These are phyloP conservation scores for Curvularia eragrostidis DNA, from an alignment of 2,329 filamentous ascomycete genomes.

Conservation along the genomic window DNA sequence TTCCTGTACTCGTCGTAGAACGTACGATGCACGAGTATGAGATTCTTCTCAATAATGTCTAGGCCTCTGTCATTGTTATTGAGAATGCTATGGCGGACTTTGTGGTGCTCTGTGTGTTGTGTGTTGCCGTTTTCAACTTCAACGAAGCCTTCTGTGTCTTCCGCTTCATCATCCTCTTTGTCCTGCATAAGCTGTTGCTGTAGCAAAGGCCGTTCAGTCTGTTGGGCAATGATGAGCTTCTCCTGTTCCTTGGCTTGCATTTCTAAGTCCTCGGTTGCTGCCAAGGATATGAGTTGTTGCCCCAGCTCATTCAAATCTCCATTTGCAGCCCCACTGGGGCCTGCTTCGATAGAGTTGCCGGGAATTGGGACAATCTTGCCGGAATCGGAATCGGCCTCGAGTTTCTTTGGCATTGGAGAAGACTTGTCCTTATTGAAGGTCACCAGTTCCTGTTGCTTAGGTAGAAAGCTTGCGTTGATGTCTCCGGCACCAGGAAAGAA, in stretches of 20 bases:
- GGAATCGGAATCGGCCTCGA: constrained; percentile 23
- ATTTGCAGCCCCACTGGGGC: constrained; percentile 37
- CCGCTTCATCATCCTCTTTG: constrained; percentile 73
- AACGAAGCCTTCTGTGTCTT: constrained; percentile 55
- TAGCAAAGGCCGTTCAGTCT: constrained; percentile 86
- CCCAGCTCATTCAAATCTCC: constrained; percentile 68
- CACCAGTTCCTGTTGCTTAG: constrained; percentile 66
- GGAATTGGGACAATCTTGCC: constrained; percentile 26
- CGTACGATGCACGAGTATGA: constrained; percentile 74
- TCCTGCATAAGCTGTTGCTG: constrained; percentile 92
- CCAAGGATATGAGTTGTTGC: constrained; percentile 77
- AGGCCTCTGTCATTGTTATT: constrained; percentile 89
- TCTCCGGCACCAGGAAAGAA: constrained; percentile 98
- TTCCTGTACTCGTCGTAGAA: constrained; percentile 86
- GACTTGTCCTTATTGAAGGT: constrained; percentile 33
- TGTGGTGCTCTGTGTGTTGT: constrained; percentile 43
- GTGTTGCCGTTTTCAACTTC: constrained; percentile 50
- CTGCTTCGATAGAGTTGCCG: constrained; percentile 31
- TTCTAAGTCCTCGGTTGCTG: constrained; percentile 73
- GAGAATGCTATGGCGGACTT: constrained; percentile 75
- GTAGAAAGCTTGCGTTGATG: constrained; percentile 97
- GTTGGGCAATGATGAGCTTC: constrained; percentile 83
- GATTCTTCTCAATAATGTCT: constrained; percentile 73
- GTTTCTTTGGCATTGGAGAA: constrained; percentile 24
- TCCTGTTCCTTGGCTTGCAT: constrained; percentile 85